Base-by-base conservation (phyloP, 2,329 filamentous ascomycete genomes). In the Endothia cerciana region DNA sequence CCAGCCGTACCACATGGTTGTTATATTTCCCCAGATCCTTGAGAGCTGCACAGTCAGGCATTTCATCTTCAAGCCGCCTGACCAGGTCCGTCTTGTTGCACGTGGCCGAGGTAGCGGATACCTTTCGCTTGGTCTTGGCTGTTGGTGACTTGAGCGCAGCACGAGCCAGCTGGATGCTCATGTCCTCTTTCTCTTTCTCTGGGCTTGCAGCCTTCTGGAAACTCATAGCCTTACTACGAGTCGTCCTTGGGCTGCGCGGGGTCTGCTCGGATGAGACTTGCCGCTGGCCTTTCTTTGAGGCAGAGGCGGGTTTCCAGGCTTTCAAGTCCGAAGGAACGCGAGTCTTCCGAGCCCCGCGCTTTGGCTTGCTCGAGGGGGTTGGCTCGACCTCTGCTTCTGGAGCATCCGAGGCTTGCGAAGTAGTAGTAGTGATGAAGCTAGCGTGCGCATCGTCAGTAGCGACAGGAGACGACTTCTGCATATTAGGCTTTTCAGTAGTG, bases 1-100 rank as follows among this genome's bases (percentile, higher is more conserved):
- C 85, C 2, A 85, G 73, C 10, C 28, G 33, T 30, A 36, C 19
- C 3, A 43, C 22, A 11, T 28, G 57, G 30, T 78, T 80, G 55
- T 85, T 76, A 63, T 82, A 79, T 49, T 77, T 78, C n/a, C 83
- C 82, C 40, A 90, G 76, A 6, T 77, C 74, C 69, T 83, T 83
- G 19, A 90, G 80, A 1, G 82, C 70, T 49, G 84, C 77, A 69
- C 80, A 87, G 65, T 87, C 85, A 2, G 82, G 81, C 49, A 88
- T 75, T 15, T 80, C 79, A n/a, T 77, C 78, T 13, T 81, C 81
- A 1, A 86, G 77, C 58, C 77, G 77, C 65, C 78, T 81, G 43
- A 76, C 72, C 15, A 88, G 77, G 60, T 83, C 80, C 2, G 78
- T 68, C 71, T 83, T 85, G 43, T 83, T 22, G 43, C 71, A 62